These are phyloP conservation scores for Aspergillus sp. DNA, from an alignment of 2,329 filamentous ascomycete genomes.

Conservation along the genomic window DNA sequence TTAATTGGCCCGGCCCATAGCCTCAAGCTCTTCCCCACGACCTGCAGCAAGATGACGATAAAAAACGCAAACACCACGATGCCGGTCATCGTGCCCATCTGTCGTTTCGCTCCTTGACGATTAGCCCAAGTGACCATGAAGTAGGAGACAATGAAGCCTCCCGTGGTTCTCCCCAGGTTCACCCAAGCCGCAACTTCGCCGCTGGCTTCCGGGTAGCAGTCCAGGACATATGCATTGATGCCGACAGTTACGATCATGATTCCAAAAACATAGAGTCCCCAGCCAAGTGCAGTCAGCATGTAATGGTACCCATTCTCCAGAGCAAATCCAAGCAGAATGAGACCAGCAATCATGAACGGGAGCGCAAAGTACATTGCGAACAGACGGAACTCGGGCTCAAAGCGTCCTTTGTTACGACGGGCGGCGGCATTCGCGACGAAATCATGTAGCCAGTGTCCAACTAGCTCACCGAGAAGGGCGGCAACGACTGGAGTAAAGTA, in stretches of 20 bases:
- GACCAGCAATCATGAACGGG: slow-evolving; percentile 49
- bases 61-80: slow-evolving; percentile 38
- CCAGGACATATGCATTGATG: slow-evolving; percentile 52
- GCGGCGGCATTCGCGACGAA: slow-evolving; percentile 46
- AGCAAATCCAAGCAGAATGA: slow-evolving; percentile 53
- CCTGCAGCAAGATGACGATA: slow-evolving; percentile 34
- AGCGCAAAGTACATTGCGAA: slow-evolving; percentile 47
- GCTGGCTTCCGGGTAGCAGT: slow-evolving; percentile 55
- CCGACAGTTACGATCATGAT: slow-evolving; percentile 56
- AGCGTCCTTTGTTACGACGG: slow-evolving; percentile 47
- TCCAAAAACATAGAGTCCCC: slow-evolving; percentile 56
- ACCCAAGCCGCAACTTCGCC: slow-evolving; percentile 55
- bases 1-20: slow-evolving; percentile 33
- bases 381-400: slow-evolving; percentile 58
- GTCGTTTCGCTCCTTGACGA: slow-evolving; percentile 42
- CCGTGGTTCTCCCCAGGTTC: slow-evolving; percentile 49
- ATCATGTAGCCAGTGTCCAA: slow-evolving; percentile 59
- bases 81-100: slow-evolving; percentile 49
- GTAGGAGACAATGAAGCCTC: slow-evolving; percentile 53
- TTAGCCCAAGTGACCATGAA: slow-evolving; percentile 53
- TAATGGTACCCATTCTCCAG: slow-evolving; percentile 52
- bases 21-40: slow-evolving; percentile 39
- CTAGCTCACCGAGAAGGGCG: slow-evolving; percentile 52
- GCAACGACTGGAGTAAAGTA: slow-evolving; percentile 59
- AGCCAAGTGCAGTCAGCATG: slow-evolving; percentile 49